Conservation (phyloP, 768 basidiomycete species). For the Coprinellus micaceus region DNA sequence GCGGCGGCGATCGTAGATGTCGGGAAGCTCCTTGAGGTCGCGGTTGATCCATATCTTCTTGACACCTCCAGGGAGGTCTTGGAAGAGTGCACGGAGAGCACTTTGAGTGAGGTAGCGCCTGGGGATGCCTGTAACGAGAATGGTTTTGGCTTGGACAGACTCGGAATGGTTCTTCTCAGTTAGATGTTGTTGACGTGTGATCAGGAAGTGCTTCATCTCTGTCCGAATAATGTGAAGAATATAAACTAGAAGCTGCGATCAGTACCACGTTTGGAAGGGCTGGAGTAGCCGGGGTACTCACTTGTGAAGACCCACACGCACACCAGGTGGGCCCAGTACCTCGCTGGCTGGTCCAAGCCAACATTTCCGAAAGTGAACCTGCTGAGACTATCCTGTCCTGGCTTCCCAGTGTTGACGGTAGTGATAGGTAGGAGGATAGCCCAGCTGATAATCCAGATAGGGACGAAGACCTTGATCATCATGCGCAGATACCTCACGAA, state of each 20-base stretch:
- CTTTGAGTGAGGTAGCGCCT: constrained; percentile 68
- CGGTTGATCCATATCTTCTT: constrained; percentile 90
- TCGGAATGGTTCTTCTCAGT: constrained; percentile 69
- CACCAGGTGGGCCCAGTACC: constrained; percentile 79
- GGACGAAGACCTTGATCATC: constrained; percentile 77
- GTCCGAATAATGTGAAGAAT: constrained; percentile 75
- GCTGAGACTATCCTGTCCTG: constrained; percentile 53
- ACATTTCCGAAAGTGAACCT: constrained; percentile 84
- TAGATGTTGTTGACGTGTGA: constrained; percentile 77
- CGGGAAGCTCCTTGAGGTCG: constrained; percentile 86
- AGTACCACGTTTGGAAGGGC: no score
- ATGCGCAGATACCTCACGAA: constrained; percentile 88
- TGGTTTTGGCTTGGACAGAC: constrained; percentile 83
- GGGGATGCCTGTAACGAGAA: constrained; percentile 89
- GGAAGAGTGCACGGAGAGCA: constrained; percentile 65
- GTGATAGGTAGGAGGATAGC: constrained; percentile 75
- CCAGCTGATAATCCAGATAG: constrained; percentile 94
- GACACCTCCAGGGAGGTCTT: constrained; percentile 86
- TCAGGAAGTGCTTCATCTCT: constrained; percentile 81
- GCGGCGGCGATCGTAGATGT: constrained; percentile 72
- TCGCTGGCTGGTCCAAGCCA: constrained; percentile 36
- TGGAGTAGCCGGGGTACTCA: no score
- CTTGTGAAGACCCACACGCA: constrained; percentile 76
- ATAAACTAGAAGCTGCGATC: constrained; percentile 54
- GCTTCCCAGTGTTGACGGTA: constrained; percentile 45